phyloP scores from a whole-genome alignment of 1,139 yeast species.

The Kurtzmaniella natalensis region DNA sequence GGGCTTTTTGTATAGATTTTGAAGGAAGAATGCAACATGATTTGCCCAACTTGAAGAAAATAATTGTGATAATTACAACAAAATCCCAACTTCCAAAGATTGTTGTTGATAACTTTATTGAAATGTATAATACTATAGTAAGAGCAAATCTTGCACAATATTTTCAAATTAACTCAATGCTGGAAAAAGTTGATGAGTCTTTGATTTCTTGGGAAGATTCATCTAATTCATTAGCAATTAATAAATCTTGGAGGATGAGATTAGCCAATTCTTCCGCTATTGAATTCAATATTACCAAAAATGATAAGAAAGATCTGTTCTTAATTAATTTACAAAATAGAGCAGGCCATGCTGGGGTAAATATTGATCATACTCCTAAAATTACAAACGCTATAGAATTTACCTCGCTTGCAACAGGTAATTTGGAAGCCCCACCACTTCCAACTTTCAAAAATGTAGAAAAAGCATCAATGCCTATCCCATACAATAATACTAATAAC shows the following conservation, averaged over 20 bases:
- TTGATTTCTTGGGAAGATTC: conserved; percentile 22
- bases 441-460: conserved; percentile 64
- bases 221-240: conserved; percentile 26
- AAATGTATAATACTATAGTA: conserved; percentile 17
- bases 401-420: conserved; percentile 18
- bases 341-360: conserved; percentile 59
- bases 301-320: conserved; percentile 21
- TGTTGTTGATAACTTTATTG: conserved; percentile 37
- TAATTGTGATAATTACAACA: conserved; percentile 39
- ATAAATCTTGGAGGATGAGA: conserved; percentile 20
- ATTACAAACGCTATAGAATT: conserved; percentile 43
- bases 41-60: conserved; percentile 35
- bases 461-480: conserved; percentile 41
- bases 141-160: conserved; percentile 21
- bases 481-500: conserved; percentile 17
- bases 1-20: conserved; percentile 54
- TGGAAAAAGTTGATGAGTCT: conserved; percentile 16
- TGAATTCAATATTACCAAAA: conserved; percentile 18
- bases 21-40: conserved; percentile 42
- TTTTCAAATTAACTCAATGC: conserved; percentile 8
- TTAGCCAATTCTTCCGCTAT: no score
- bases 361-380: conserved; percentile 49
- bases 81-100: conserved; percentile 45
- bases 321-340: conserved; percentile 37
- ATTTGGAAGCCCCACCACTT: conserved; percentile 30